Evolutionary conservation across 306 rosid species (phyloP).

Genomic region (Neltuma alba): DNA sequence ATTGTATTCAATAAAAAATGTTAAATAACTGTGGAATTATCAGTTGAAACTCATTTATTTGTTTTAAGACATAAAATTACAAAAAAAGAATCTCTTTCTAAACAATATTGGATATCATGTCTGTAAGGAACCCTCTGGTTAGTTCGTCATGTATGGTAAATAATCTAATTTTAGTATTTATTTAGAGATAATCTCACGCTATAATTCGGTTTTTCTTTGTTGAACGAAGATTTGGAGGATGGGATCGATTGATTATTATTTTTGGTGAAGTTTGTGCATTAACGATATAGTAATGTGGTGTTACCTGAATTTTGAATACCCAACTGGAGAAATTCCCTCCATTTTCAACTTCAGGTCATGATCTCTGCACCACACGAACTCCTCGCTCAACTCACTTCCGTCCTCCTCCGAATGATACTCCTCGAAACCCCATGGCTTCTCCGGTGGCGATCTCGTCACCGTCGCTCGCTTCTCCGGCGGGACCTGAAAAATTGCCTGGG

Average conservation of each 20-base stretch:
- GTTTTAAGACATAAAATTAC: too few species aligned
- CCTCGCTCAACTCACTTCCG: constrained; percentile 63
- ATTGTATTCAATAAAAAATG: too few species aligned
- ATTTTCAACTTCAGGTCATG: constrained; percentile 61
- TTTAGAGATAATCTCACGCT: neutral
- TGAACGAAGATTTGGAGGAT: neutral
- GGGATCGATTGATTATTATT: neutral
- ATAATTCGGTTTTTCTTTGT: neutral
- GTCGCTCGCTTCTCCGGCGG: constrained; percentile 43
- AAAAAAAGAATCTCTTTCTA: too few species aligned
- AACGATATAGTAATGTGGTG: neutral
- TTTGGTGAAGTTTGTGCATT: neutral
- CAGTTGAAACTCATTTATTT: too few species aligned
- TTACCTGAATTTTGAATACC: constrained; percentile 79
- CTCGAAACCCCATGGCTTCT: constrained; percentile 74
- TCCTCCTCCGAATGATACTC: constrained; percentile 59
- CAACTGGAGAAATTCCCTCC: constrained; percentile 75
- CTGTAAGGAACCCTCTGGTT: too few species aligned
- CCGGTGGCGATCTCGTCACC: constrained; percentile 59
- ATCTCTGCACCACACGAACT: constrained; percentile 81
- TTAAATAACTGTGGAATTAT: too few species aligned
- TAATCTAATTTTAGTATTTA: neutral
- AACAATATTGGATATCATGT: too few species aligned
- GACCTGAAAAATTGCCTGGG: constrained; percentile 49
- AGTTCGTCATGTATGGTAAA: neutral